Evolutionary conservation across 2,329 filamentous ascomycete genomes (phyloP), one percentile per base, ranked within the genome.

Genomic region (Colletotrichum sp.): DNA sequence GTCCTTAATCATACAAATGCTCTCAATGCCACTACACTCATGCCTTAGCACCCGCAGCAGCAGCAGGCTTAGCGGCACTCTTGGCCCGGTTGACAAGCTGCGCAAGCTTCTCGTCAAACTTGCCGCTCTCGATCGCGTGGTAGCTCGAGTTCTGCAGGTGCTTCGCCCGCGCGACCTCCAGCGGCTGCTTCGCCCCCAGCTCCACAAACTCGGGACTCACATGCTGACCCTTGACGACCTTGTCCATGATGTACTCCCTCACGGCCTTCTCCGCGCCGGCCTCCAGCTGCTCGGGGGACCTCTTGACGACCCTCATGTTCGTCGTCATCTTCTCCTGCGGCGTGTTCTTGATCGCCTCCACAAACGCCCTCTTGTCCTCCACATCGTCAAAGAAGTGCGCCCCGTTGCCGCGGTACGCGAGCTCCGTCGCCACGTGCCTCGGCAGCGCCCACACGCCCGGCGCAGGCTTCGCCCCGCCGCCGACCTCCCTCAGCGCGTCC

Each of bases 71-170:
- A 12, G 43, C n/a, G 15, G 76, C 77, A 32, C 71, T 48, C 77
- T 80, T 77, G 63, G 74, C 74, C 63, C 78, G 75, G 60, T 78
- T 73, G 83, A 63, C 75, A 15, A 86, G 74, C 65, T 83, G 81
- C 55, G 78, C 77, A 63, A 87, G 71, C 82, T 87, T 88, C 32
- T 77, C 81, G 82, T 87, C 83, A 72, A 88, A 88, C 52, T 79
- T 80, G 67, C 82, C 80, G 64, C 83, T 81, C 34, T 86, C 82
- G 61, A 77, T 79, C 16, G 75, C 75, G 24, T 78, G 78, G 78
- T 86, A 87, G 58, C 85, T 85, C 77, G 83, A 82, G 16, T 83
- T 80, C 70, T 84, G 81, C 72, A 86, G 75, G 61, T 86, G 85
- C 82, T 83, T 84, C 77, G 82, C 81, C 71, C 83, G 81, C 57